phyloP scores from a whole-genome alignment of 75 land plant species.

The Selaginella tamariscina region DNA sequence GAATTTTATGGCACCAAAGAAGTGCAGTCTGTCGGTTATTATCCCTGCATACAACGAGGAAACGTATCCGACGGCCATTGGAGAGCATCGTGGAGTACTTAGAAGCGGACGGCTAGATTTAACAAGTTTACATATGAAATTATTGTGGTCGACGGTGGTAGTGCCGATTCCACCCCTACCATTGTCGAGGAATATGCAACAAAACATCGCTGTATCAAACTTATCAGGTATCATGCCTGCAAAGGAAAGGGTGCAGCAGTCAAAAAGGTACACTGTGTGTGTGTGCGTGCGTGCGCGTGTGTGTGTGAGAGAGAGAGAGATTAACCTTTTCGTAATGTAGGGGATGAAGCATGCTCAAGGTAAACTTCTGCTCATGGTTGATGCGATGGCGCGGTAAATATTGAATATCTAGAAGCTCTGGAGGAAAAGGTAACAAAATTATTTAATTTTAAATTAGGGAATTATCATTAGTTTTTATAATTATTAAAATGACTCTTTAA shows the following conservation, averaged over 20 bases:
- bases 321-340: neutral
- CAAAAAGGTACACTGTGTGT: too few relatives aligned
- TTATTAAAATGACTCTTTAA: too few relatives aligned
- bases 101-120: neutral
- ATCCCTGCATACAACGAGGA: neutral
- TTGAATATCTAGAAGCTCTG: neutral
- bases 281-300: too few relatives aligned
- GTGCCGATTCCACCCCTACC: neutral
- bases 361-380: neutral
- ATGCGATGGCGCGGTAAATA: neutral
- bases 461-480: too few relatives aligned
- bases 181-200: neutral
- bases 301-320: too few relatives aligned
- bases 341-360: neutral
- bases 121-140: neutral
- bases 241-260: neutral
- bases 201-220: neutral
- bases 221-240: neutral
- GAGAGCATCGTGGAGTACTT: neutral
- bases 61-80: neutral
- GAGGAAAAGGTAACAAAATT: neutral
- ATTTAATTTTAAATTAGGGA: too few relatives aligned
- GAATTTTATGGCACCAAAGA: too few relatives aligned
- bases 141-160: neutral
- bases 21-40: neutral